Evolutionary conservation across 768 basidiomycete genomes (phyloP), one percentile per base, ranked within the genome.

Genomic region (Phanerochaete sordida): DNA sequence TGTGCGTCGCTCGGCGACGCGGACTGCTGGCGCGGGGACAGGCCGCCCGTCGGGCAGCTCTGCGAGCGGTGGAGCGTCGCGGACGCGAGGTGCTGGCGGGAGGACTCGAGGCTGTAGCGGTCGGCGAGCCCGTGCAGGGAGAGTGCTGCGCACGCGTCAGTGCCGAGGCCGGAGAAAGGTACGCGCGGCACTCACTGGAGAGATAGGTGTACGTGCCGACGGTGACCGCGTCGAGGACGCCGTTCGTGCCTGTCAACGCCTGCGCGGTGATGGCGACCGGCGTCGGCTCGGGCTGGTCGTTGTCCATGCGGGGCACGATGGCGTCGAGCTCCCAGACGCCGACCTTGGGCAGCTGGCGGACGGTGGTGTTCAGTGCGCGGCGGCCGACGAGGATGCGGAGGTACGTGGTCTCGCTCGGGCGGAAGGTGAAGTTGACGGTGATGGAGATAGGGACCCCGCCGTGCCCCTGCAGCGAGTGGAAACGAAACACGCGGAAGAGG

Each of bases 161-260:
- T n/a, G n/a, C n/a, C n/a, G n/a, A n/a, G 7, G 21, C n/a, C 15
- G 33, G 23, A 23, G 21, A n/a, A 16, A 28, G 31, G 15, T 12
- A 16, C 1, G 24, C 23, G 11, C 39, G 13, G 67, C 71, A 77
- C 85, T 80, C 57, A 59, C 75, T 69, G 24, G 79, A 73, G 76
- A 78, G 82, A 66, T 87, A 91, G 33, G 81, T 80, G 72, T 90
- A 91, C 62, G 84, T 80, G 57, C 90, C 91, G 71, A 90, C 88
- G 15, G 81, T 81, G 57, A 86, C 79, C 0, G 84, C 80, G 65
- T 90, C 89, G 19, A 91, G 69, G 37, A 90, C 60, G 33, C 71
- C 63, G 62, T 82, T 80, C 19, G 81, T 75, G 56, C 77, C 73
- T 71, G 83, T 80, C 57, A 90, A 74, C 12, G 84, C 85, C 69